Percentiles rank a stretch among this genome's conserved stretches.
Conservation (phyloP, 2,329 filamentous ascomycete species). For the Calonectria pteridis region DNA sequence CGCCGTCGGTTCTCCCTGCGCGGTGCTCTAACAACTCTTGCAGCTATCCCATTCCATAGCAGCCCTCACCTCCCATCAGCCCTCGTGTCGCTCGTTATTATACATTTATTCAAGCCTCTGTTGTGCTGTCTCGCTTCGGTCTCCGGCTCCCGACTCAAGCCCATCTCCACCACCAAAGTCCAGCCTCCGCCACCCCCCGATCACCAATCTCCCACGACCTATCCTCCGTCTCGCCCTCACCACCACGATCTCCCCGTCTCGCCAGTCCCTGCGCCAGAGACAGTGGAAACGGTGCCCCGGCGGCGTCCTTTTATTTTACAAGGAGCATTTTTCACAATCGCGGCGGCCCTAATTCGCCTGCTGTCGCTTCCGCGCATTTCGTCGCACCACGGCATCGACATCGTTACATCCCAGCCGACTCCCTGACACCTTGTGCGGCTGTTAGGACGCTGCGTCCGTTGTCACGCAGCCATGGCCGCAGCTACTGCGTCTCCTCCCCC, state of each 20-base stretch:
- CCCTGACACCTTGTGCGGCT: slow-evolving; percentile 14
- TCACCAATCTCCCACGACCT: slow-evolving; percentile 20
- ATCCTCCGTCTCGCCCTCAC: slow-evolving; percentile 6
- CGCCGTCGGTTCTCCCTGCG: slow-evolving; percentile 28
- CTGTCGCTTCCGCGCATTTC: slow-evolving; percentile 10
- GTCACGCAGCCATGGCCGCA: slow-evolving; percentile 48
- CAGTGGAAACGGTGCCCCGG: slow-evolving; percentile 21
- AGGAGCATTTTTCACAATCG: neutral
- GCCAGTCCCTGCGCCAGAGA: neutral
- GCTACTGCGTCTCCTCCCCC: slow-evolving; percentile 51
- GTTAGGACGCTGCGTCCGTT: slow-evolving; percentile 28
- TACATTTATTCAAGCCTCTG: slow-evolving; percentile 30
- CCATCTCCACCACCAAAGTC: slow-evolving; percentile 5
- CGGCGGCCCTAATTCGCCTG: neutral
- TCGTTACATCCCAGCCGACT: slow-evolving; percentile 21
- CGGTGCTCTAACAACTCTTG: slow-evolving; percentile 19
- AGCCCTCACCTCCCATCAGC: slow-evolving; percentile 30
- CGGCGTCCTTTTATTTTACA: slow-evolving; percentile 12
- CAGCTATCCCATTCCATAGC: slow-evolving; percentile 33
- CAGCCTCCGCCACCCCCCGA: slow-evolving; percentile 24
- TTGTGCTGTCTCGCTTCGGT: slow-evolving; percentile 38
- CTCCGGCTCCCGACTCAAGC: slow-evolving; percentile 29
- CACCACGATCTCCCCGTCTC: neutral
- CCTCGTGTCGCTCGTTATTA: slow-evolving; percentile 42
- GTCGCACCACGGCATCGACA: slow-evolving; percentile 18